These are phyloP conservation scores for Chamaenerion angustifolium DNA, from an alignment of 345 rosid species.

Conservation along the genomic window DNA sequence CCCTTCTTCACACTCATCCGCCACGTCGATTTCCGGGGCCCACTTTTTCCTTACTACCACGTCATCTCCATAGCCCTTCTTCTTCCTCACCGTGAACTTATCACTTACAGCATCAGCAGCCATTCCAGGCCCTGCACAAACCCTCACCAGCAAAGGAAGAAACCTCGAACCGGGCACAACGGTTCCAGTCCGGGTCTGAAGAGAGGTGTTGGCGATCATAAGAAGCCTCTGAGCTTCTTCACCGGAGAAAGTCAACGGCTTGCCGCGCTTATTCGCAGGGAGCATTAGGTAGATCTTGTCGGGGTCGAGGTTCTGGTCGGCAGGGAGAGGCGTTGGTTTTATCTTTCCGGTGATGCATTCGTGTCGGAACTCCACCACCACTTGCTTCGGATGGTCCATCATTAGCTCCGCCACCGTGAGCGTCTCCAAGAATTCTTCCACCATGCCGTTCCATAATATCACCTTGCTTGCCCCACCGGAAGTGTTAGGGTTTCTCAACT, in stretches of 20 bases:
- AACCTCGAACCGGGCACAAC: constrained; percentile 18
- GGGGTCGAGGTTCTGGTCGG: constrained; percentile 47
- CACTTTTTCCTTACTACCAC: not conserved
- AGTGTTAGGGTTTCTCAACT: constrained; percentile 3
- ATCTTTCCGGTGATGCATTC: constrained; percentile 24
- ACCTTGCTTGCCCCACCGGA: constrained; percentile 30
- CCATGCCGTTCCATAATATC: constrained; percentile 45
- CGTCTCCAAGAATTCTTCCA: constrained; percentile 29
- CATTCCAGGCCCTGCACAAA: constrained; percentile 16
- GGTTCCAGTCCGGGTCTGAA: constrained; percentile 21
- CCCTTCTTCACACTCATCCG: constrained; percentile 19
- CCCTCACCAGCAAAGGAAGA: constrained; percentile 35
- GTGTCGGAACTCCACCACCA: constrained; percentile 52
- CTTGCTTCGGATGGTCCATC: constrained; percentile 64
- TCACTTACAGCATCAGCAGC: not conserved
- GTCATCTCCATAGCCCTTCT: constrained; percentile 4
- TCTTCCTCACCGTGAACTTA: not conserved
- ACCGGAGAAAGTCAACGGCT: constrained; percentile 21
- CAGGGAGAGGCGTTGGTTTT: constrained; percentile 36
- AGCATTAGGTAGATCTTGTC: constrained; percentile 49
- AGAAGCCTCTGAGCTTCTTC: constrained; percentile 40
- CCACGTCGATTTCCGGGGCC: not conserved
- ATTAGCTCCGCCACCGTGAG: constrained; percentile 70
- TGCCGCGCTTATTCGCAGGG: constrained; percentile 36
- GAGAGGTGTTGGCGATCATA: constrained; percentile 27